Evolutionary conservation across 768 basidiomycete species (phyloP), one percentile per base, ranked within the genome.

Genomic region (Gloeostereum incarnatum): DNA sequence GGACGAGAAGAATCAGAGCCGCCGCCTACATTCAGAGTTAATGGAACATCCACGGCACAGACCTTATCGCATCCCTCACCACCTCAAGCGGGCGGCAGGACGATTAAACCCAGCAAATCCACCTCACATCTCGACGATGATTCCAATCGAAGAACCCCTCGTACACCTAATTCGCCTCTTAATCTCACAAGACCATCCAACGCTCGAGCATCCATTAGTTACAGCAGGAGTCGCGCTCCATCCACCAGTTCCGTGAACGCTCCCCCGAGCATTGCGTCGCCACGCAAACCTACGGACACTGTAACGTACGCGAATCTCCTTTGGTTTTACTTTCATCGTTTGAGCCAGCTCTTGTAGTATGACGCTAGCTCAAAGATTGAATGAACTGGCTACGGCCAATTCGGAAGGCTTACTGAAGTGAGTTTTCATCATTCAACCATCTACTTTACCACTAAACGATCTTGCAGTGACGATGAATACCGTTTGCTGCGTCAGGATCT

Each of bases 401-500:
- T 71, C 80, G 5, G 78, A 90, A 50, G 87, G 87, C 21, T 64
- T 90, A 35, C 65, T 90, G 37, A 76, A 75, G 85, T 84, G 53
- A 50, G 77, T 59, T 24, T 23, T 31, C 17, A 14, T 11, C 44
- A 38, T 35, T 29, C 35, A 16, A 11, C 39, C 36, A 10, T 31
- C 16, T 20, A 19, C 31, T 14, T 22, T 14, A 14, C 36, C 9
- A 22, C 11, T 8, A 8, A 27, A 8, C 14, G 26, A 27, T 27
- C 41, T 23, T 36, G 23, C 49, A 90, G 88, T 52, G 83, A 90
- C 57, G 84, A 89, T 47, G 88, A 88, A 53, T 90, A 90, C 54
- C 78, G 87, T 36, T 56, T 90, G 30, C 69, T 91, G 9, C 78
- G 88, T 31, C 86, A 88, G 56, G 86, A 80, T 51, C 65, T 91